These are phyloP conservation scores for Micractinium conductrix DNA, from an alignment of 139 green algal species.

Conservation along the genomic window DNA sequence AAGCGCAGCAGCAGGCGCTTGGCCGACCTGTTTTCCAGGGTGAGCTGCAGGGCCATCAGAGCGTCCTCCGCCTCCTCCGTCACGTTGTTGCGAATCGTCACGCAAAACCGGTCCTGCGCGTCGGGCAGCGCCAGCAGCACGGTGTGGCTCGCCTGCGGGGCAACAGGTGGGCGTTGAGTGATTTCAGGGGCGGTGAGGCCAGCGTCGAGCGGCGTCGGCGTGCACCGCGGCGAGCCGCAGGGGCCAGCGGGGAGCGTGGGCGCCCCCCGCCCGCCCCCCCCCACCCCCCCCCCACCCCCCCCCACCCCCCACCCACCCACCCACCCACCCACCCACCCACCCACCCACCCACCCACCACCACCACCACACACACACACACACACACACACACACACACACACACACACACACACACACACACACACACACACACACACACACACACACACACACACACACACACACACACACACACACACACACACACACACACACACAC, in stretches of 20 bases:
- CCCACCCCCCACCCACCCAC: no score
- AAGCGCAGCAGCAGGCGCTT: constrained; percentile 16
- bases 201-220: not conserved
- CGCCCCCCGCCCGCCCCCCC: no score
- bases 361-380: no score
- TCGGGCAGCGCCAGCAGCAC: not conserved
- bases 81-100: not conserved
- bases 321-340: not conserved
- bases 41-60: not conserved
- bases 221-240: no score
- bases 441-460: no score
- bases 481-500: no score
- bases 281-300: not conserved
- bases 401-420: no score
- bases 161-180: no score
- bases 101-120: not conserved
- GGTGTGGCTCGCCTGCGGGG: not conserved
- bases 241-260: not conserved
- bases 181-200: not conserved
- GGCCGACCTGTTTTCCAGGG: not conserved
- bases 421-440: no score
- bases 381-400: no score
- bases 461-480: no score
- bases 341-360: no score
- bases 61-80: not conserved